Conservation (phyloP, 768 basidiomycete genomes). For the Mycena rebaudengoi region DNA sequence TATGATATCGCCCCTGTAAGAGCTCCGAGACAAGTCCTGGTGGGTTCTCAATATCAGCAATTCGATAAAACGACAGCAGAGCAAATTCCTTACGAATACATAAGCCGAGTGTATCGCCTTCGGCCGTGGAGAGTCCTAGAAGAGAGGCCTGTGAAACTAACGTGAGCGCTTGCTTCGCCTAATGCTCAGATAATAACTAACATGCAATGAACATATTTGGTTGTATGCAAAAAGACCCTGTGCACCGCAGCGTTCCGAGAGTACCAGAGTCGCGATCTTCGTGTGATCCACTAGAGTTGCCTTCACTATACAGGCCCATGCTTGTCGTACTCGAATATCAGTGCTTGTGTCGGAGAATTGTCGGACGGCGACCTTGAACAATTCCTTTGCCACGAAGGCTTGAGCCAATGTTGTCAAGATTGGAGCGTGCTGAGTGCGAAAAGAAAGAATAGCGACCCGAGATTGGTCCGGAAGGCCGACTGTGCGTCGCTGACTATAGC, state of each 20-base stretch:
- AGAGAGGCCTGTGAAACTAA: not conserved
- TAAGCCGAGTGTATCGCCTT: constrained; percentile 53
- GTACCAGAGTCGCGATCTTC: too few species aligned
- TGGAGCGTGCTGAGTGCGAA: constrained; percentile 4
- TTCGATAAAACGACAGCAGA: not conserved
- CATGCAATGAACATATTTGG: too few species aligned
- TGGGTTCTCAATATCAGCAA: not conserved
- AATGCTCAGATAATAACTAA: too few species aligned
- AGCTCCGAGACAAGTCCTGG: constrained; percentile 40
- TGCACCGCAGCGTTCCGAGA: too few species aligned
- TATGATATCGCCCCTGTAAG: constrained; percentile 28
- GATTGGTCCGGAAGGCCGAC: not conserved
- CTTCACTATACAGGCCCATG: too few species aligned
- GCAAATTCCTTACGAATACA: constrained; percentile 46
- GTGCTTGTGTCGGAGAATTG: not conserved
- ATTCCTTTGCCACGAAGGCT: not conserved
- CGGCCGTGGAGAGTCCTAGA: constrained; percentile 51
- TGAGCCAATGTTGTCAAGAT: constrained; percentile 1
- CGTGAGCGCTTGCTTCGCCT: too few species aligned
- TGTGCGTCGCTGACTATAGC: constrained; percentile 11
- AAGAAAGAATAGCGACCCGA: not conserved
- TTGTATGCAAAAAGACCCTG: too few species aligned
- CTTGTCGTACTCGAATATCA: not conserved
- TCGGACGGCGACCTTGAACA: not conserved
- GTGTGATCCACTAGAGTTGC: too few species aligned